Base-by-base conservation (phyloP, 176 grass and related monocot genomes). In the Leersia perrieri region DNA sequence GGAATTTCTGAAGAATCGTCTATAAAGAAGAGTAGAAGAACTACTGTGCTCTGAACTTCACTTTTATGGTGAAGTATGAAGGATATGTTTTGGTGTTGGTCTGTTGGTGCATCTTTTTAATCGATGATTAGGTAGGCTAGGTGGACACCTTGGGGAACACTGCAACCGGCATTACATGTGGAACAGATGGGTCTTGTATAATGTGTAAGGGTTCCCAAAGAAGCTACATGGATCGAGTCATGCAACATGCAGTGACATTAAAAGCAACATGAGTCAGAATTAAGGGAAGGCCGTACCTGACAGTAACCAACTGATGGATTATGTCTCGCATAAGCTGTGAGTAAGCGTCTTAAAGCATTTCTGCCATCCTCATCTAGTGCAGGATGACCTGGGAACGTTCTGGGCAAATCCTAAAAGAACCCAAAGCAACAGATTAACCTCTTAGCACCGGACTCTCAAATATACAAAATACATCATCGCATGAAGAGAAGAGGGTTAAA, bases 271-370 rank as follows among this genome's bases (percentile, higher is more conserved):
- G 42, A 55, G 77, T 72, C 23, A 73, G 27, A 35, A 36, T 47
- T 66, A 72, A 74, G 77, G 4, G 4, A 76, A 33, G 85, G 42
- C 75, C 86, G 12, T 86, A 98, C 97, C 88, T 99, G 97, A 74
- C 97, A 99, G 74, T 99, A 99, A 83, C 97, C 97, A 83, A 99
- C 97, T 76, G 93, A 90, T 67, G 97, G 97, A 84, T 99, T 99
- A 86, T 99, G 97, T 34, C 87, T 81, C 88, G 97, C 97, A 91
- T 99, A 99, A 90, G 97, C 93, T 62, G 91, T 96, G 14, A 99
- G 91, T 64, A 99, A 89, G 72, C 93, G 84, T 65, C 93, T 99
- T 82, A 99, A 88, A 82, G 97, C 90, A 99, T 96, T 99, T 88
- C 93, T 95, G 20, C 97, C 97, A 88, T 86, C 85, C 77, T 93